Conservation (phyloP, 225 moss, liverwort and hornwort species). For the Bryum argenteum region DNA sequence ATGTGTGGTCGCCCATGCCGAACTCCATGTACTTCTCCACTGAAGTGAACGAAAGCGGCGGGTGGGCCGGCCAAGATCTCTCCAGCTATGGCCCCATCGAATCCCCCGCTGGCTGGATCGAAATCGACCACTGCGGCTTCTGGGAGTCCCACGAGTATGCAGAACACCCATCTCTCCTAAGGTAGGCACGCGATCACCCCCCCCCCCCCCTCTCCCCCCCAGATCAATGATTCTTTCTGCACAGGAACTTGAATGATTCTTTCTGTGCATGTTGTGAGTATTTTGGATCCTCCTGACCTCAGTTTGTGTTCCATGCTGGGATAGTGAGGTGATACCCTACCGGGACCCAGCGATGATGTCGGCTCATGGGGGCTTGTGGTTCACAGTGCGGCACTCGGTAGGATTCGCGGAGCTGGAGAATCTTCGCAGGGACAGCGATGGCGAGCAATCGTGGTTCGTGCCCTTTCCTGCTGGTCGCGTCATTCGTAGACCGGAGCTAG, state of each 20-base stretch:
- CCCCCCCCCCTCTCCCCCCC: too few relatives aligned
- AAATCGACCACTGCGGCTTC: constrained; percentile 66
- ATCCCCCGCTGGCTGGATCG: constrained; percentile 64
- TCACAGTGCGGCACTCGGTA: constrained; percentile 40
- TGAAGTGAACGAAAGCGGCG: constrained; percentile 83
- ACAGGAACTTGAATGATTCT: too few relatives aligned
- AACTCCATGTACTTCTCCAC: constrained; percentile 79
- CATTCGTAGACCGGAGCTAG: constrained; percentile 11
- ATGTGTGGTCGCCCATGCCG: constrained; percentile 57
- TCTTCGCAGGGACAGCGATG: constrained; percentile 25
- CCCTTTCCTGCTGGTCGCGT: constrained; percentile 41
- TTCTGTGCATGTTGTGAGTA: too few relatives aligned
- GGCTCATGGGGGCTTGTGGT: constrained; percentile 2
- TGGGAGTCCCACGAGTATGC: constrained; percentile 39
- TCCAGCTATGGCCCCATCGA: constrained; percentile 61
- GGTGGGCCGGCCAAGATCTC: constrained; percentile 81
- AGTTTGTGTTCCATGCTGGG: too few relatives aligned
- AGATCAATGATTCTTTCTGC: too few relatives aligned
- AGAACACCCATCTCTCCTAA: background rate
- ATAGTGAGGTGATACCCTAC: constrained; percentile 16
- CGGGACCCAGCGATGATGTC: constrained; percentile 23
- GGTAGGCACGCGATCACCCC: background rate
- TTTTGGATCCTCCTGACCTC: too few relatives aligned
- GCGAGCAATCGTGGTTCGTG: constrained; percentile 48
- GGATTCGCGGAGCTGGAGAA: constrained; percentile 31